Conservation (phyloP, 768 basidiomycete species). For the Tylopilus rubrobrunneus region DNA sequence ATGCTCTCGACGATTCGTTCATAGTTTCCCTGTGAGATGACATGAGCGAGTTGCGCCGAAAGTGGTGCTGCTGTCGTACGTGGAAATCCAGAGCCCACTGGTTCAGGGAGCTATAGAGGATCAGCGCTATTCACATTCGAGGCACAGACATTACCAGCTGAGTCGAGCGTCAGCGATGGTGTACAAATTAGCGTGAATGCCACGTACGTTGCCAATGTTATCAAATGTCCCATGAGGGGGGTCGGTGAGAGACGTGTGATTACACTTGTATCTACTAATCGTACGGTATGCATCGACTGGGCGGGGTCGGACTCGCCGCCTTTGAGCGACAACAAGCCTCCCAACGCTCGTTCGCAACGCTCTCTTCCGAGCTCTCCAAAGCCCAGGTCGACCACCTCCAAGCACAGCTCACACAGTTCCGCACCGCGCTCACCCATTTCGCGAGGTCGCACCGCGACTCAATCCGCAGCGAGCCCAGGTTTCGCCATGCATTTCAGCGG, state of each 20-base stretch:
- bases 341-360: slow-evolving; percentile 72
- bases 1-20: slow-evolving; percentile 90
- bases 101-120: slow-evolving; percentile 70
- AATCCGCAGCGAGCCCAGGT: slow-evolving; percentile 79
- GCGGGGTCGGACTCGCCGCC: slow-evolving; percentile 85
- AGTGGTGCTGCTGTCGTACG: slow-evolving; percentile 37
- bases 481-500: slow-evolving; percentile 89
- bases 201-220: slow-evolving; percentile 83
- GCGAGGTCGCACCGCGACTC: slow-evolving; percentile 79
- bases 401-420: slow-evolving; percentile 80
- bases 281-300: slow-evolving; percentile 69
- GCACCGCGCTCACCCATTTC: slow-evolving; percentile 73
- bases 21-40: slow-evolving; percentile 70
- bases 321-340: slow-evolving; percentile 86
- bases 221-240: slow-evolving; percentile 77
- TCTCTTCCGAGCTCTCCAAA: slow-evolving; percentile 75
- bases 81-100: slow-evolving; percentile 98
- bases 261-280: neutral
- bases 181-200: neutral
- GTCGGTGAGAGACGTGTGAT: too few relatives aligned
- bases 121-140: slow-evolving; percentile 8
- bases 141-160: slow-evolving; percentile 23
- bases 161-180: neutral
- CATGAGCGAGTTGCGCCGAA: neutral
- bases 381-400: slow-evolving; percentile 77